Evolutionary conservation across 1,284 basidiomycete genomes (phyloP).

Genomic region (Meira miltonrushii): DNA sequence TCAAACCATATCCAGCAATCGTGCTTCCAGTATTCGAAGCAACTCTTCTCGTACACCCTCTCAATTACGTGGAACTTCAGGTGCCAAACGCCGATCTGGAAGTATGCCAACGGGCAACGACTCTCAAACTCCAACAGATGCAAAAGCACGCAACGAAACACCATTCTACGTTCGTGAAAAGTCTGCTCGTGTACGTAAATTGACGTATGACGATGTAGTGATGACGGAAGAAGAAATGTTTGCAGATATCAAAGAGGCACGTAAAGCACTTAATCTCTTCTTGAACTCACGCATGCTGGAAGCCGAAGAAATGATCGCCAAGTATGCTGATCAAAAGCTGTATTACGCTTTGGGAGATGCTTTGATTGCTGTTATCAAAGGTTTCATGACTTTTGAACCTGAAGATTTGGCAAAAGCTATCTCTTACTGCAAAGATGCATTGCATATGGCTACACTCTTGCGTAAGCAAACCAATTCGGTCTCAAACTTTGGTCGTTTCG

Average conservation of each 20-base stretch:
- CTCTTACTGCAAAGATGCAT: conserved; percentile 46
- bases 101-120: conserved; percentile 10
- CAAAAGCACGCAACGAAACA: conserved; percentile 27
- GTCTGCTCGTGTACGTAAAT: conserved; percentile 38
- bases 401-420: conserved; percentile 47
- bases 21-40: conserved; percentile 18
- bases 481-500: conserved; percentile 44
- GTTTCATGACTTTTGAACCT: conserved; percentile 52
- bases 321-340: conserved; percentile 37
- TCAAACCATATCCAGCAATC: conserved; percentile 17
- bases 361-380: conserved; percentile 50
- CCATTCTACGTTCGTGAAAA: conserved; percentile 34
- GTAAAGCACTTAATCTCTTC: conserved; percentile 46
- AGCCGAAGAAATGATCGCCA: conserved; percentile 42
- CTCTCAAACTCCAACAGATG: conserved; percentile 18
- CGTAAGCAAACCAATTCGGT: conserved; percentile 40
- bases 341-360: conserved; percentile 50
- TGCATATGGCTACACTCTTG: conserved; percentile 40
- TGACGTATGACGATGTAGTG: conserved; percentile 34
- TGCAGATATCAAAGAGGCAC: conserved; percentile 35
- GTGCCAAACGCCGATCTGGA: conserved; percentile 27
- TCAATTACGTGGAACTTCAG: conserved; percentile 24
- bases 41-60: neutral
- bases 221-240: conserved; percentile 28
- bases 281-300: conserved; percentile 50